Evolutionary conservation across 805 yeast species (phyloP), one percentile per base, ranked within the genome.

Genomic region (Saccharomycopsis microspora): DNA sequence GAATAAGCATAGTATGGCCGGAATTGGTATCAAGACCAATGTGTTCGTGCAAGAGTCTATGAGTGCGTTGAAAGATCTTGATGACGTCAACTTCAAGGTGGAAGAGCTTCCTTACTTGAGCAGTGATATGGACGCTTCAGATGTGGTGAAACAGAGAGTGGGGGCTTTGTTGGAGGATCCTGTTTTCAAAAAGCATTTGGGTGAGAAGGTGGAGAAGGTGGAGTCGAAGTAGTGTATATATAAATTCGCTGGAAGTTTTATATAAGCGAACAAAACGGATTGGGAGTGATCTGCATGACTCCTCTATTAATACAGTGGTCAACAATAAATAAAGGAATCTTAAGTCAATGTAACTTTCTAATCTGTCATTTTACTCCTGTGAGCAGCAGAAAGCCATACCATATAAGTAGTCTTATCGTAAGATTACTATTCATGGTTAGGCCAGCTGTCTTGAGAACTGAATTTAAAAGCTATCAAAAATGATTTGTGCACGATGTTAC

Each of bases 21-120:
- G 90, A 55, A 93, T 93, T 6, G 87, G 90, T 56, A 77, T 88
- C 62, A 81, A 80, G 60, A 93, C 94, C 41, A 72, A 72, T 50
- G 68, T 88, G 43, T 82, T 68, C 57, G 70, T 72, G 32, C 63
- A 67, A 44, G 83, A 80, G 60, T 64, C 75, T 11, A 57, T 76
- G 40, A 62, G 71, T 42, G 58, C 63, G 2, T 51, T 51, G 41
- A 65, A 69, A 43, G 62, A 66, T 49, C 62, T 75, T 61, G 70
- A 66, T 38, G 50, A 56, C 19, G 53, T 61, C 36, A 57, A 57
- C 11, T 54, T 56, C 39, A 43, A 47, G n/a, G 53, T 56, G 11
- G 55, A 60, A 50, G 49, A 51, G 11, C 7, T 37, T 10, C 44
- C 53, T 19, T 44, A 50, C 49, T 40, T 52, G 39, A 54, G 49